Evolutionary conservation across 2,329 filamentous ascomycete species (phyloP).

Genomic region (Chaetomiaceae sp.): DNA sequence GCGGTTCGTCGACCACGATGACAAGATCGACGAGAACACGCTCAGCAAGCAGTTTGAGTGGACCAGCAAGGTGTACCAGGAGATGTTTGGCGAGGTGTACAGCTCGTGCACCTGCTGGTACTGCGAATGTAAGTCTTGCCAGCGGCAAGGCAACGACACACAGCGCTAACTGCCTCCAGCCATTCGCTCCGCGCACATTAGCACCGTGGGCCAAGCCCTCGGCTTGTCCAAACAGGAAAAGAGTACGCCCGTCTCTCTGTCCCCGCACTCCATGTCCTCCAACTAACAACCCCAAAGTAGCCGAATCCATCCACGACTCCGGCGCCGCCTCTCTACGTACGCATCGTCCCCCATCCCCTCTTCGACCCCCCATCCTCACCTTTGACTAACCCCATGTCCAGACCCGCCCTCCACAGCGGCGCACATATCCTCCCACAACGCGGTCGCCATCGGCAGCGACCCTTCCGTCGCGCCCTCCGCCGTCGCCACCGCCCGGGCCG

Average conservation of each 20-base stretch:
- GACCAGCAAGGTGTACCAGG: slow-evolving; percentile 66
- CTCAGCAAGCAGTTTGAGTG: slow-evolving; percentile 63
- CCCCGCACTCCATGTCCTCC: slow-evolving; percentile 2
- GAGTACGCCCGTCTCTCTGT: slow-evolving; percentile 26
- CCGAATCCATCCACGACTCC: slow-evolving; percentile 42
- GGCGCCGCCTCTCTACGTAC: slow-evolving; percentile 41
- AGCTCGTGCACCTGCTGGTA: slow-evolving; percentile 79
- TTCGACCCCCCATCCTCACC: neutral
- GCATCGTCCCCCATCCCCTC: neutral
- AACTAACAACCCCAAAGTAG: slow-evolving; percentile 24
- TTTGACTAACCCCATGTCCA: neutral
- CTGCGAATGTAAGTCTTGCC: slow-evolving; percentile 53
- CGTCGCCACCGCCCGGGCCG: slow-evolving; percentile 25
- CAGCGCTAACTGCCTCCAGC: slow-evolving; percentile 27
- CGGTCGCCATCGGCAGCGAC: slow-evolving; percentile 39
- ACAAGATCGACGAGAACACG: slow-evolving; percentile 67
- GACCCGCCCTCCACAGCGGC: slow-evolving; percentile 7
- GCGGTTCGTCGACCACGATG: slow-evolving; percentile 73
- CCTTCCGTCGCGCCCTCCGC: neutral
- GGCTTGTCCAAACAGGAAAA: slow-evolving; percentile 41
- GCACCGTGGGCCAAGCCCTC: slow-evolving; percentile 39
- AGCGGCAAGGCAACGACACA: neutral
- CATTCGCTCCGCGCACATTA: slow-evolving; percentile 52
- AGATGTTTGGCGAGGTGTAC: slow-evolving; percentile 59
- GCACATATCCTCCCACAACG: slow-evolving; percentile 67